phyloP scores from a whole-genome alignment of 768 basidiomycete species.

The Suillus hirtellus region DNA sequence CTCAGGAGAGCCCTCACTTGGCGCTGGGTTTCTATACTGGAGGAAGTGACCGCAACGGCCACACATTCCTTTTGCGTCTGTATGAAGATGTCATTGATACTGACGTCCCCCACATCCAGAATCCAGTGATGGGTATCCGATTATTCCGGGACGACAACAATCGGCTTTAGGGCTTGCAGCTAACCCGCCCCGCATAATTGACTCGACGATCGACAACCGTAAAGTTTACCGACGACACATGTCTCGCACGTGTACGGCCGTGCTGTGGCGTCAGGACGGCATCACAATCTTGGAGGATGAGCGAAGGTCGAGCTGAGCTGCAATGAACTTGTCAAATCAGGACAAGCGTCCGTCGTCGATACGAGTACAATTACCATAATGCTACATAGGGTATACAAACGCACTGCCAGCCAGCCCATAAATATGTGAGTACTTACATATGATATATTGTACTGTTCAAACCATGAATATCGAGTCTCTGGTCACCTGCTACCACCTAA shows the following conservation, averaged over 20 bases:
- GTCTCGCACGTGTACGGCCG: background rate
- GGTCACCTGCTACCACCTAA: background rate
- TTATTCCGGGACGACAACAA: constrained; percentile 31
- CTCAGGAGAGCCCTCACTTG: constrained; percentile 41
- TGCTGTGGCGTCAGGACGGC: background rate
- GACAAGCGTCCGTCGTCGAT: background rate
- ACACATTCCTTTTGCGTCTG: constrained; percentile 15
- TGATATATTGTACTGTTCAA: background rate
- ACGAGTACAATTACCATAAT: background rate
- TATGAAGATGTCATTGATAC: background rate
- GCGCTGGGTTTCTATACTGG: constrained; percentile 36
- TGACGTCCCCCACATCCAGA: background rate
- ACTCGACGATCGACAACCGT: constrained; percentile 21
- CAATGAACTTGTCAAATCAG: background rate
- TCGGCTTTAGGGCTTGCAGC: constrained; percentile 25
- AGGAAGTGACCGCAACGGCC: constrained; percentile 26
- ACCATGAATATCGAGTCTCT: background rate
- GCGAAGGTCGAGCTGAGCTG: background rate
- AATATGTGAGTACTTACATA: background rate
- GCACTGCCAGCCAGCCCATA: background rate
- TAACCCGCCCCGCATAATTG: constrained; percentile 22
- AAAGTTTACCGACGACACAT: constrained; percentile 17
- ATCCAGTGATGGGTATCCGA: constrained; percentile 28
- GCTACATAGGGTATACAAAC: constrained; percentile 4
- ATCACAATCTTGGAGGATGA: too few species aligned